Evolutionary conservation across 169 alveolate genomes (phyloP).

Genomic region (Blepharisma undulans): DNA sequence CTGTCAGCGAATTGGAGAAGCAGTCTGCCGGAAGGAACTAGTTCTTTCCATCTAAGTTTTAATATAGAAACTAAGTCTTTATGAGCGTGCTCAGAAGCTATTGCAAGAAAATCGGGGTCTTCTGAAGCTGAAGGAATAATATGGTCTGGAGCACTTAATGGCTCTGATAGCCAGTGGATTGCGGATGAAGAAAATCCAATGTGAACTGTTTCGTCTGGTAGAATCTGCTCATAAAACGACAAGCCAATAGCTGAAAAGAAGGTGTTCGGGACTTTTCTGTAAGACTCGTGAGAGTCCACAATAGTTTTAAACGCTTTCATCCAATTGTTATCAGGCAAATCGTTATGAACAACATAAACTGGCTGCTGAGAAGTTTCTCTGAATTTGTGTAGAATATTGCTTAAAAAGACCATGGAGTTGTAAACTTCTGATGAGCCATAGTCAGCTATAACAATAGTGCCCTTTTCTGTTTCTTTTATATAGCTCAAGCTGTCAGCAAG

Average conservation of each 20-base stretch:
- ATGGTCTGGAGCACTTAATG: neutral
- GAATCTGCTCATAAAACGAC: neutral
- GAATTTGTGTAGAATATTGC: neutral
- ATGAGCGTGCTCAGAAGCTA: neutral
- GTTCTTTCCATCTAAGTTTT: neutral
- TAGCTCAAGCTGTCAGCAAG: neutral
- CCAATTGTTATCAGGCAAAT: constrained; percentile 17
- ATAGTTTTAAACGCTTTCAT: neutral
- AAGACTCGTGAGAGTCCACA: neutral
- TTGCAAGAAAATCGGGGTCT: neutral
- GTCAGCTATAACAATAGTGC: neutral
- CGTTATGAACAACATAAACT: neutral
- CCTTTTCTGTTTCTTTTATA: neutral
- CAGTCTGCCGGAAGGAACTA: neutral
- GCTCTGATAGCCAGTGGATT: constrained; percentile 3
- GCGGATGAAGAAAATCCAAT: neutral
- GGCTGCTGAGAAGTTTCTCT: neutral
- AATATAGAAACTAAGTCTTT: neutral
- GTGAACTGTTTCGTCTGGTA: neutral
- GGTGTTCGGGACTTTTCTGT: neutral
- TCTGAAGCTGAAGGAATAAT: neutral
- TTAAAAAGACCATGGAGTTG: neutral
- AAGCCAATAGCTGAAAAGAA: neutral
- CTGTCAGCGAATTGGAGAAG: neutral
- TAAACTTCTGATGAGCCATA: constrained; percentile 8